Base-by-base conservation (phyloP, 345 rosid species). In the Murraya koenigii region DNA sequence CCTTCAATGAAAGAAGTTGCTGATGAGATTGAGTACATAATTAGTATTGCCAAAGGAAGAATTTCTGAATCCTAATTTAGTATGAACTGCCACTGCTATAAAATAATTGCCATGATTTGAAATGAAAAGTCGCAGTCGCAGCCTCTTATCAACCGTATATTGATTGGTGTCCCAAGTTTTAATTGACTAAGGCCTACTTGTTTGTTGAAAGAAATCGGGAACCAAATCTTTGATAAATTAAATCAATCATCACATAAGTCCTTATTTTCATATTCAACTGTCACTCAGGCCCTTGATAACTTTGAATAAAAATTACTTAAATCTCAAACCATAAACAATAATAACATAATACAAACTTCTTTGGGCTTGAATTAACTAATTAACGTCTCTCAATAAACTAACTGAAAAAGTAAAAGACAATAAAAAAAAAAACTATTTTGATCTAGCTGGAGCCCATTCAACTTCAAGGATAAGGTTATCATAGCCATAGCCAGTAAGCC, bases 1-100 rank as follows among this genome's bases (percentile, higher is more conserved):
- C 94, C 94, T 56, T 79, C 93, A 1, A 90, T 90, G 90, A 90
- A 90, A 81, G 88, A 88, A 80, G 89, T 85, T 14, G 84, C 85
- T 0, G 85, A 84, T 63, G 90, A 88, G 78, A 86, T 90, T 33
- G 88, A 89, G 72, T 88, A 88, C 62, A 82, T 89, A n/a, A 67
- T 82, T 19, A 84, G 83, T 25, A 55, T 85, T 55, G 75, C 76
- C 1, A 61, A 47, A 19, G 78, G 70, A 41, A 47, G 64, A 6
- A 1, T 20, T 52, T 74, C 77, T 47, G 44, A 71, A 55, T 10
- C 69, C 56, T 5, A 62, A 13, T 6, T 58, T 28, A 26, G 36
- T 17, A 25, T 26, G 5, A 17, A 25, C 30, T 49, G 60, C 58
- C 25, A 28, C 30, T 20, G 39, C 22, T 26, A 30, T 7, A 1